Evolutionary conservation across 2,329 filamentous ascomycete species (phyloP), one percentile per base, ranked within the genome.

Genomic region (Fusarium buxicola): DNA sequence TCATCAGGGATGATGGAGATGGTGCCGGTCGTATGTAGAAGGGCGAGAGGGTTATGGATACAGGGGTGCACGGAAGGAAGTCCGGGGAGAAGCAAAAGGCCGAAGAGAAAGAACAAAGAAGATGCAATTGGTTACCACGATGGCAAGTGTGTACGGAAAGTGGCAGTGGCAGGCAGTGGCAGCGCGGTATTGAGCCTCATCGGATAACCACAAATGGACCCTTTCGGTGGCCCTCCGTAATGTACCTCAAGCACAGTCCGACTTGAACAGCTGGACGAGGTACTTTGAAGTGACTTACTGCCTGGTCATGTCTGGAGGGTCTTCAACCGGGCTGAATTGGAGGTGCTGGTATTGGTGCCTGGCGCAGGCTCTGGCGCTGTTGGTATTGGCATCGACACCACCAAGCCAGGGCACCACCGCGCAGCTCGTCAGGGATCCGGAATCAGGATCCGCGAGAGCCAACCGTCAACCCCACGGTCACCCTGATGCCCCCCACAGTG

Each of bases 381-480:
- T 61, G 34, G 55, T 28, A 52, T 60, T 65, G 47, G 36, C 43
- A 64, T 58, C 30, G 41, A 52, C 58, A 49, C 52, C 36, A 30
- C 24, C 30, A 40, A 16, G 44, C 41, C 16, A 34, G n/a, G 18
- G 25, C 25, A 38, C 39, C 51, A 44, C 53, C 39, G 36, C 31
- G 30, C 41, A 49, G 35, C 38, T 46, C 36, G 8, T 12, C 52
- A 58, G 57, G 63, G 55, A 55, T 52, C 27, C 34, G 40, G 44
- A 51, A 32, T 47, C 43, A 60, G 58, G 56, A 65, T 62, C 55
- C 50, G 44, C 60, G 58, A 68, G 51, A 71, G 64, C 68, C 68
- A 71, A 70, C 68, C 66, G 66, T 66, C 55, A 56, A 69, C 59
- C 68, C 68, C 68, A 70, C 68, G 68, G 48, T 66, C 62, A 54